Conservation (phyloP, 2,329 filamentous ascomycete species). For the Colletotrichum siamense region DNA sequence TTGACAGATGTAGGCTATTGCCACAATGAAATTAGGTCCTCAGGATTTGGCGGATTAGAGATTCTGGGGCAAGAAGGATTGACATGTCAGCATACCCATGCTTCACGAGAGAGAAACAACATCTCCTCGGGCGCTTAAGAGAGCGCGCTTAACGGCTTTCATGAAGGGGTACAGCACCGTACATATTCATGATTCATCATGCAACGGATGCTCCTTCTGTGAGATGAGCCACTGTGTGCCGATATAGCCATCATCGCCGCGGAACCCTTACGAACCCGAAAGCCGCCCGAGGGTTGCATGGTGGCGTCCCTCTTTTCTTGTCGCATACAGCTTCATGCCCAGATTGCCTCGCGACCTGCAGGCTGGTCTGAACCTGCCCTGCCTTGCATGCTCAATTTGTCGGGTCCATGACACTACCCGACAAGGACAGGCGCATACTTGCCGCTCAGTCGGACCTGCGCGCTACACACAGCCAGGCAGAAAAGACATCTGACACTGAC, state of each 20-base stretch:
- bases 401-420: not conserved
- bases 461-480: not conserved
- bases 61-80: not conserved
- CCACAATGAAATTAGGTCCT: not conserved
- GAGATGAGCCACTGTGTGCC: not conserved
- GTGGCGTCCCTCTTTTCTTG: not conserved
- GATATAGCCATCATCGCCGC: not conserved
- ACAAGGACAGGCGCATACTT: not conserved
- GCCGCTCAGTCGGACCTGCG: not conserved
- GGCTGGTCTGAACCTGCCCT: not conserved
- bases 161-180: not conserved
- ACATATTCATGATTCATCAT: not conserved
- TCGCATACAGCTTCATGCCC: not conserved
- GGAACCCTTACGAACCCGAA: constrained; percentile 3
- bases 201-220: not conserved
- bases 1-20: not conserved
- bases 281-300: constrained; percentile 18
- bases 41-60: not conserved
- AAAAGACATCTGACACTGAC: not conserved
- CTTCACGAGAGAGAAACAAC: too few relatives aligned
- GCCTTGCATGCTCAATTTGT: not conserved
- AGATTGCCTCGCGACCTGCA: constrained; percentile 4
- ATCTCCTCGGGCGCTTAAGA: not conserved
- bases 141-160: not conserved
- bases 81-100: not conserved